Base-by-base conservation (phyloP, 1,139 yeast species). In the Yarrowia galli region DNA sequence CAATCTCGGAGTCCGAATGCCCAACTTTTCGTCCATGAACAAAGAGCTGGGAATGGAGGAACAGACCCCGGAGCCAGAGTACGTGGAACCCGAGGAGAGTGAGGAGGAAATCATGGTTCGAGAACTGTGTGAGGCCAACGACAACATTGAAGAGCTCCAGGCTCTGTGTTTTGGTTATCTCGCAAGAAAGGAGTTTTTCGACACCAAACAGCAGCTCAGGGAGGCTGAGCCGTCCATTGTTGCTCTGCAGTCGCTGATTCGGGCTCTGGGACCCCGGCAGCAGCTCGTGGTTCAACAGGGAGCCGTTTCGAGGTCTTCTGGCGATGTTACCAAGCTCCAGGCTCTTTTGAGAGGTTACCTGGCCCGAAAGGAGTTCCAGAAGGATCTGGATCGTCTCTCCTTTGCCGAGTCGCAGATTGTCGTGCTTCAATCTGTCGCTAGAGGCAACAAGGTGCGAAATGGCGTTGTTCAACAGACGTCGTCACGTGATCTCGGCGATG, bases 361-460 rank as follows among this genome's bases (percentile, higher is more conserved):
- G 5, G 69, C 72, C 0, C 71, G 83, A 43, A 69, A 70, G 43
- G 68, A 69, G 9, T 36, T 71, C 23, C 67, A 66, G 20, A 65
- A 68, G n/a, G 67, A 25, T 9, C 67, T 51, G 12, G 54, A 65
- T 12, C 25, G 49, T 18, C 40, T 61, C 13, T 20, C 20, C 7
- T 53, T 66, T 13, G 65, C 23, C 64, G 38, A 63, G 56, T 56
- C 70, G 3, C 69, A 67, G 46, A 53, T 70, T 6, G 67, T 70
- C 2, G 69, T 61, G 32, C 74, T 88, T 1, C 91, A 87, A 73
- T 79, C 86, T 48, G 79, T 85, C 67, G 80, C 82, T 1, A 80
- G 89, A 70, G 91, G 88, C 7, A 66, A 65, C 13, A 42, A 23
- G 20, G 32, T 46, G 3, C 53, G 72, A 4, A 28, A 20, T 2